Percentiles rank a stretch among this genome's conserved stretches.
Evolutionary conservation across 176 grass and related monocot species (phyloP).

Genomic region (Dendrocalamus sinicus): DNA sequence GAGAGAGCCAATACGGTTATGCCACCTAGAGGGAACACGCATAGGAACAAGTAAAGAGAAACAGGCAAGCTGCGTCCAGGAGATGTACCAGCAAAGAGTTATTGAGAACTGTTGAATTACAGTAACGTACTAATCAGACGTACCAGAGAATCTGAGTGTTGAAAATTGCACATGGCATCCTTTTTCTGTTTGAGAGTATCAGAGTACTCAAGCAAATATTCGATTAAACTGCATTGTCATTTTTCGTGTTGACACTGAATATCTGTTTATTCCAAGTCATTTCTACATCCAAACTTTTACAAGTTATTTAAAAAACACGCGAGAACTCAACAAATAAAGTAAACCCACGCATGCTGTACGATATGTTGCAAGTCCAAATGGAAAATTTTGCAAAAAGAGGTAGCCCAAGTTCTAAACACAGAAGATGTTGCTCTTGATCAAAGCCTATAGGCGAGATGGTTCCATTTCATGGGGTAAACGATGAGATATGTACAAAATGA

Average conservation of each 20-base stretch:
- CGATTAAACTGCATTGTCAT: background rate
- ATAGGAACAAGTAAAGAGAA: too few relatives aligned
- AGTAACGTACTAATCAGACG: background rate
- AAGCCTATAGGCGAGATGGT: background rate
- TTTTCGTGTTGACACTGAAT: background rate
- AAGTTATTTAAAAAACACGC: background rate
- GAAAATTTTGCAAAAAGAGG: background rate
- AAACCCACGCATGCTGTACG: background rate
- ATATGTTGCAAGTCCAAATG: background rate
- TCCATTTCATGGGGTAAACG: conserved; percentile 22
- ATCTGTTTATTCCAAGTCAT: background rate
- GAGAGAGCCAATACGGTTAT: too few relatives aligned
- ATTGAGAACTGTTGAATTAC: background rate
- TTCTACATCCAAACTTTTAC: background rate
- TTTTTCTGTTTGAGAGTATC: background rate
- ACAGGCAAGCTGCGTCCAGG: too few relatives aligned
- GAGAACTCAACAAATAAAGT: background rate
- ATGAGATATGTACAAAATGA: background rate
- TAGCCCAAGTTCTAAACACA: too few relatives aligned
- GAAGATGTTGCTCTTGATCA: background rate
- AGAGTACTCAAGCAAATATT: background rate
- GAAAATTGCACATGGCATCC: background rate
- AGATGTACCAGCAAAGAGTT: background rate
- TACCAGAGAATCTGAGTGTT: background rate
- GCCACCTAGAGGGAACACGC: too few relatives aligned